phyloP scores from a whole-genome alignment of 106 monocot species.

The Dendrobium officinale region DNA sequence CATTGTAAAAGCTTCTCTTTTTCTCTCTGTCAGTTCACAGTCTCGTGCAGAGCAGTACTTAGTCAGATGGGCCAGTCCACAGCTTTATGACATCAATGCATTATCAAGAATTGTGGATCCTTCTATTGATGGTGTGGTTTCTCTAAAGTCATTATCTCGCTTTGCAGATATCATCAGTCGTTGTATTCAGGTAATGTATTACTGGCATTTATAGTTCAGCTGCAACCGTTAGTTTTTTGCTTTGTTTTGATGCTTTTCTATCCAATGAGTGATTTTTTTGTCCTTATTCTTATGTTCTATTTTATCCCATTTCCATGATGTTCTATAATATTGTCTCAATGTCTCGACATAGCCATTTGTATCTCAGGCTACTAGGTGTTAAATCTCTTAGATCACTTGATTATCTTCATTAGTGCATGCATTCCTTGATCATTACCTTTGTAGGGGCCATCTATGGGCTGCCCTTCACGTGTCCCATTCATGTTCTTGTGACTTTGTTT shows the following conservation, averaged over 20 bases:
- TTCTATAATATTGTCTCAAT: neutral
- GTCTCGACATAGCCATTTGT: neutral
- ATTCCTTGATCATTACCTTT: neutral
- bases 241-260: neutral
- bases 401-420: neutral
- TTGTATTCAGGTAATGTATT: conserved; percentile 66
- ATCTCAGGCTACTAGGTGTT: neutral
- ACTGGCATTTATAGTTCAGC: neutral
- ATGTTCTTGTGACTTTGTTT: neutral
- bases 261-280: neutral
- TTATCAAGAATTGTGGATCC: conserved; percentile 76
- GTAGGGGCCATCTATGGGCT: neutral
- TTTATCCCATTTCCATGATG: neutral
- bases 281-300: neutral
- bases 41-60: conserved; percentile 63
- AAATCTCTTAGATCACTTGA: neutral
- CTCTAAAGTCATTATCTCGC: conserved; percentile 68
- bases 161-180: conserved; percentile 89
- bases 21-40: conserved; percentile 42
- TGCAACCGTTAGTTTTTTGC: neutral
- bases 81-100: conserved; percentile 74
- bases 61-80: conserved; percentile 74
- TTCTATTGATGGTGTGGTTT: conserved; percentile 43
- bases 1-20: neutral
- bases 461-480: neutral